Conservation (phyloP, 257 asterid genomes). For the Plantago elongata region DNA sequence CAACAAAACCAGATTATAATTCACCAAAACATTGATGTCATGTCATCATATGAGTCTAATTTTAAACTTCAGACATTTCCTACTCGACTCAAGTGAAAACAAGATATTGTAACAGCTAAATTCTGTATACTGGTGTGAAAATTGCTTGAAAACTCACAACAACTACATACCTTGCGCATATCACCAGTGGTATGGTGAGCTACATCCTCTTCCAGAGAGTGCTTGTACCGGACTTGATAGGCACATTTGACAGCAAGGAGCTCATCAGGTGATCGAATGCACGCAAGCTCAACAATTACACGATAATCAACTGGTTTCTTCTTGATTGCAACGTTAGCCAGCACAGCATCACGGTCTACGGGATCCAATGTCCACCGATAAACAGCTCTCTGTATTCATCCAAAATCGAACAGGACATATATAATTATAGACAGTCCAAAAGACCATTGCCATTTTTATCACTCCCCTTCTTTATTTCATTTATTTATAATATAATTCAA, state of each 20-base stretch:
- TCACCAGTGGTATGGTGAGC: constrained; percentile 51
- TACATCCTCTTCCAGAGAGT: constrained; percentile 68
- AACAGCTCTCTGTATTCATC: constrained; percentile 45
- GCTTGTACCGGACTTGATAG: constrained; percentile 59
- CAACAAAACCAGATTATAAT: not conserved
- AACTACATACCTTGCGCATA: constrained; percentile 43
- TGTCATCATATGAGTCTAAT: too few relatives aligned
- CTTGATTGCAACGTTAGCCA: constrained; percentile 52
- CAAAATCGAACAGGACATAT: not conserved
- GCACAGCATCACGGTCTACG: constrained; percentile 61
- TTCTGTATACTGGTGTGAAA: too few relatives aligned
- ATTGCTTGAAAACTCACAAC: too few relatives aligned
- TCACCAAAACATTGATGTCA: not conserved
- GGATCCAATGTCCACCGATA: constrained; percentile 74
- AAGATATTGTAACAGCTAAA: too few relatives aligned
- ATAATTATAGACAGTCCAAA: not conserved
- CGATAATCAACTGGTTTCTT: constrained; percentile 39
- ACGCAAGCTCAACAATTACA: constrained; percentile 41
- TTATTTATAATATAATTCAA: too few relatives aligned
- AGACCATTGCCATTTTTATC: not conserved
- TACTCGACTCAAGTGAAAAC: too few relatives aligned
- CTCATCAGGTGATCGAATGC: constrained; percentile 49
- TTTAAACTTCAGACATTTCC: too few relatives aligned
- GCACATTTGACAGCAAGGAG: constrained; percentile 55
- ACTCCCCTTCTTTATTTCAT: not conserved